A percentile compares a stretch with the other conserved stretches of the same genome.
phyloP scores from a whole-genome alignment of 2,329 filamentous ascomycete species.

The Gaeumannomyces sp. region DNA sequence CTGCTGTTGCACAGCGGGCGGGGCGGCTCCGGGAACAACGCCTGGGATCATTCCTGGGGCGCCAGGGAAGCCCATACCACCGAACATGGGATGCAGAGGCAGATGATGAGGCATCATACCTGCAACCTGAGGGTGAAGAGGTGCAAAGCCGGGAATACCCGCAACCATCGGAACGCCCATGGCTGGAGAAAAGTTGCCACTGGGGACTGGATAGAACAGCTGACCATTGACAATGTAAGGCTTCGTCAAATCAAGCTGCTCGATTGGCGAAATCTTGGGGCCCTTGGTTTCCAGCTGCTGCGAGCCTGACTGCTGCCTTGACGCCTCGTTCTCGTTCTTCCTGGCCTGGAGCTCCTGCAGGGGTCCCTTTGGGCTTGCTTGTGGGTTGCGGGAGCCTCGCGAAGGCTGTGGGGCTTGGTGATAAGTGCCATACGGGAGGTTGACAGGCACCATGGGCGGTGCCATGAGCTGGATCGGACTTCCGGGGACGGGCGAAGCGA shows the following conservation, averaged over 20 bases:
- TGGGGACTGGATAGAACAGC: slow-evolving; percentile 26
- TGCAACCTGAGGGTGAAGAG: slow-evolving; percentile 17
- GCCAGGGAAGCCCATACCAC: slow-evolving; percentile 10
- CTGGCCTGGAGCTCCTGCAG: slow-evolving; percentile 22
- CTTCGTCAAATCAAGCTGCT: slow-evolving; percentile 39
- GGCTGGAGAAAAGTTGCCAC: slow-evolving; percentile 6
- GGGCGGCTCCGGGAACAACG: slow-evolving; percentile 2
- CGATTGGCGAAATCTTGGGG: slow-evolving; percentile 31
- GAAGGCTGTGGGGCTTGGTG: background rate
- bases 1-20: slow-evolving; percentile 14
- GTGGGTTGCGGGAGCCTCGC: background rate
- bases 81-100: slow-evolving; percentile 16
- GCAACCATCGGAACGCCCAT: slow-evolving; percentile 14
- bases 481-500: slow-evolving; percentile 1
- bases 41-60: slow-evolving; percentile 7
- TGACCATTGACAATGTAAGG: slow-evolving; percentile 36
- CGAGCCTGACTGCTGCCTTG: slow-evolving; percentile 19
- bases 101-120: slow-evolving; percentile 20
- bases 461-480: slow-evolving; percentile 13
- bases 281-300: slow-evolving; percentile 24
- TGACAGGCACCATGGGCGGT: slow-evolving; percentile 30
- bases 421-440: slow-evolving; percentile 16
- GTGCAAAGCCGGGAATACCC: slow-evolving; percentile 12
- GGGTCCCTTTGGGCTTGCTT: slow-evolving; percentile 17
- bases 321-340: slow-evolving; percentile 27